Evolutionary conservation across 148 eudicot genomes (phyloP), one percentile per base, ranked within the genome.

Genomic region (Chenopodium quinoa): DNA sequence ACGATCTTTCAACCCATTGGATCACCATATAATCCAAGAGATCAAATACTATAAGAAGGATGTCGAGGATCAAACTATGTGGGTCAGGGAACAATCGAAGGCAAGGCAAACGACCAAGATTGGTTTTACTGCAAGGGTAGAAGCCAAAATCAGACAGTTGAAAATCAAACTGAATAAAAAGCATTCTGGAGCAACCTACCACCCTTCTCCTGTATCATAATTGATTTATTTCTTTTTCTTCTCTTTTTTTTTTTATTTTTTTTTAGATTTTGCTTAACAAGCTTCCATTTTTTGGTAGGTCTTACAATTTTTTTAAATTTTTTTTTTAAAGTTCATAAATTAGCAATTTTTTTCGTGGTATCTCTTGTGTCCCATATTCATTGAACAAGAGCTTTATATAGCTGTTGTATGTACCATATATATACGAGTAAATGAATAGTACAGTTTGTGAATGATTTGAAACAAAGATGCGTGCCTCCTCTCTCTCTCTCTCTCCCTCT

Each of bases 11-110:
- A 86, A 90, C 72, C 98, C 98, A 0, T 77, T 91, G 90, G 95
- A 94, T 71, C 98, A 94, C 81, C 94, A 94, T n/a, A 79, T 91
- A 8, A 93, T 94, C 73, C 98, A 94, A 86, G 95, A 93, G 83
- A 94, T 94, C 84, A 94, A 91, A 83, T 89, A 89, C 83, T 90
- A 87, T 66, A 91, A 79, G 89, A 93, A 93, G 87, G 93, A 93
- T 40, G 87, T 91, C 20, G 89, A 88, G 85, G 93, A 93, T 80
- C 84, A 84, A 77, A 79, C 58, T 23, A 93, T 93, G 97, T 93
- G 97, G 97, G 80, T 69, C 2, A 75, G 88, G 71, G 97, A 93
- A 78, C 78, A 85, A 17, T 87, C 90, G 3, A 93, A 93, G 73
- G 97, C 97, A 5, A 86, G 93, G 80, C 88, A 91, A 65, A 80